These are phyloP conservation scores for Pseudozyma sp. DNA, from an alignment of 1,284 basidiomycete species.

Conservation along the genomic window DNA sequence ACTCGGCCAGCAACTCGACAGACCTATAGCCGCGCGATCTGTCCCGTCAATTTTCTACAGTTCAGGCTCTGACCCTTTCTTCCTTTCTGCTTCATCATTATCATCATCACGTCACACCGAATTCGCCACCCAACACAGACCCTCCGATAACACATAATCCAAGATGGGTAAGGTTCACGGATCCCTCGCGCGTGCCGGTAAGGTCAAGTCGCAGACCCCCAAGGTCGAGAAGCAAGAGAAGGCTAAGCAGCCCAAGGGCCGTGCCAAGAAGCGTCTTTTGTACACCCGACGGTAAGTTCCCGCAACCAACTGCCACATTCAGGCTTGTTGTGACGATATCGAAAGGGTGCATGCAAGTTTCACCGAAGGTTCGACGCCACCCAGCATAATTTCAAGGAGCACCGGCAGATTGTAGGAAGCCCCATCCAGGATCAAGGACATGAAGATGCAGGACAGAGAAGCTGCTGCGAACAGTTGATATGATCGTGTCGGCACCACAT, in stretches of 20 bases:
- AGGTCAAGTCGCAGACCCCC: slow-evolving; percentile 97
- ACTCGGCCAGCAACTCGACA: not conserved
- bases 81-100: not conserved
- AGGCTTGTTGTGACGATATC: slow-evolving; percentile 2
- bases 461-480: no score
- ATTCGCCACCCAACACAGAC: slow-evolving; percentile 13
- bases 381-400: no score
- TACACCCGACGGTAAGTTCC: slow-evolving; percentile 87
- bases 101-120: not conserved
- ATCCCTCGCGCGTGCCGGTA: slow-evolving; percentile 99
- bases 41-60: not conserved
- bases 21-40: slow-evolving; percentile 7
- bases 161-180: slow-evolving; percentile 86
- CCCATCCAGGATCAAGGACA: no score
- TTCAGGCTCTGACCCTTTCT: slow-evolving; percentile 24
- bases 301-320: not conserved
- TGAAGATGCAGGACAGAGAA: no score
- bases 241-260: slow-evolving; percentile 94
- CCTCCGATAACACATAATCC: slow-evolving; percentile 52
- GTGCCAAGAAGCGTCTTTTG: slow-evolving; percentile 93
- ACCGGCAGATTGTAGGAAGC: no score
- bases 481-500: no score
- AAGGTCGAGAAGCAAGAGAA: slow-evolving; percentile 94
- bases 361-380: not conserved
- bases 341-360: slow-evolving; percentile 1